Base-by-base conservation (phyloP, 2,329 filamentous ascomycete genomes). In the Septoria petroselini region DNA sequence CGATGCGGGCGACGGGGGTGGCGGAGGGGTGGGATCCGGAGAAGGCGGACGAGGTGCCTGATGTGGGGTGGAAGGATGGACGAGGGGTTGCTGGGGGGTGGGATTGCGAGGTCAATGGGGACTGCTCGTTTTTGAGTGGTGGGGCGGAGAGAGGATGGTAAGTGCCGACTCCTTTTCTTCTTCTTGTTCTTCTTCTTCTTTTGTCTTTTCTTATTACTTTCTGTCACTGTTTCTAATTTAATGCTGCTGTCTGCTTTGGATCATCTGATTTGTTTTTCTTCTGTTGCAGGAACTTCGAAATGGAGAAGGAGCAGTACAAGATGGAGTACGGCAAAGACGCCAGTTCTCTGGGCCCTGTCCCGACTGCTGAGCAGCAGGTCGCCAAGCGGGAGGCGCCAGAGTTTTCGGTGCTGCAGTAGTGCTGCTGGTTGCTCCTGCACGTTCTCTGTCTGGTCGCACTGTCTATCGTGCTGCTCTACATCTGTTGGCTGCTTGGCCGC, bases 131-230 rank as follows among this genome's bases (percentile, higher is more conserved):
- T 70, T 73, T 97, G 58, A 81, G 76, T 46, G 78, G 79, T 47
- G 91, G 91, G 6, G 85, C 86, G 62, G 91, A 97, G 70, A 78
- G 91, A 73, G 90, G 90, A 65, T 97, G 91, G 90, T 93, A 70
- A 71, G 76, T 71, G 30, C 39, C 45, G 42, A 50, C 52, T 25
- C 55, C 27, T 33, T 27, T 31, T 30, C 38, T 30, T 19, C 42
- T 39, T 30, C 33, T 35, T 30, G 15, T 41, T 37, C 11, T 25
- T 37, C 40, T 41, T 51, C 14, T 18, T 17, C 7, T 19, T 6
- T 29, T 39, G 19, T 23, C 8, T 19, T 6, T 17, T 9, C 17
- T 14, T 18, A 27, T 17, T 14, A 5, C 1, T 5, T 37, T 38
- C 35, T 38, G 7, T 19, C 21, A 25, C 9, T 23, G 6, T 33